Evolutionary conservation across 2,329 filamentous ascomycete species (phyloP), one percentile per base, ranked within the genome.

Genomic region (Clarireedia paspali): DNA sequence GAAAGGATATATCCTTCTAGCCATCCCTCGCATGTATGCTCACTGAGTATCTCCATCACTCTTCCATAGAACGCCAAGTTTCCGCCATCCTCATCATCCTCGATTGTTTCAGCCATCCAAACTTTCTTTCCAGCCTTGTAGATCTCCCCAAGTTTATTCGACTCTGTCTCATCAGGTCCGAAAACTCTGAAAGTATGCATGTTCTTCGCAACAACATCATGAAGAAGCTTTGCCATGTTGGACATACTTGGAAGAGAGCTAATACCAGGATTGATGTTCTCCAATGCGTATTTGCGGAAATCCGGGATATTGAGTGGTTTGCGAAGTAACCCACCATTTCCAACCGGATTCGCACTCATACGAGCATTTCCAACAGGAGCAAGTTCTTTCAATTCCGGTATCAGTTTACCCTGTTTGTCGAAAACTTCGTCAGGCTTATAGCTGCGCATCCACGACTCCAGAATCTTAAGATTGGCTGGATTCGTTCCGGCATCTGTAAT

Each of bases 31-130:
- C 81, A 82, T 15, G 86, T 91, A 68, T 91, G 88, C 70, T 91
- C 88, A 17, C 83, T 88, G n/a, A 91, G 78, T 69, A 91, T 91
- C 70, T 91, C 88, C 85, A 91, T 91, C 38, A 91, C 87, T 27
- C 87, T 79, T 15, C 88, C 88, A 14, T 78, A 76, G 17, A 75
- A 78, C 5, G 83, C 79, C 24, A 91, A 74, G 64, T 91, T 90
- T 59, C 88, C 87, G 9, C 87, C 87, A 64, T 91, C 84, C 6
- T 73, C 71, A 64, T 91, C 88, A 66, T 91, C 87, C 4, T 88
- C 83, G 59, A 91, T 87, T 68, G 87, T 88, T 50, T 89, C 87
- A 5, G 81, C 87, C 74, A 91, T 76, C 87, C 88, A 91, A 3
- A 88, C 86, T 71, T 91, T 91, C 77, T 89, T 87, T 5, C 83